Conservation (phyloP, 2,329 filamentous ascomycete species). For the Penicillium sp. region DNA sequence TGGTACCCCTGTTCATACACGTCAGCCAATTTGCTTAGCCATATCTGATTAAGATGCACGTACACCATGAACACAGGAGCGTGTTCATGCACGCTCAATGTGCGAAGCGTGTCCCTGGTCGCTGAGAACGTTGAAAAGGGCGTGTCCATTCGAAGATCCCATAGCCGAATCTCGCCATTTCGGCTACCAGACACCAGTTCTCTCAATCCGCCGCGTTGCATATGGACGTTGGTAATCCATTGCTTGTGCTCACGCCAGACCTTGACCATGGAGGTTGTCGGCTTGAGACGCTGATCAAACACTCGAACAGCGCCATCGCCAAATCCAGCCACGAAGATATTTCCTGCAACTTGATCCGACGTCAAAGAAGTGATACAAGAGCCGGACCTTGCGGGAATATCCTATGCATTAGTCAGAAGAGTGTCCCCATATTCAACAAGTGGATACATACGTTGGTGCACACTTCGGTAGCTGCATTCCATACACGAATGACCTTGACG, state of each 20-base stretch:
- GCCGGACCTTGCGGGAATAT: slow-evolving; percentile 87
- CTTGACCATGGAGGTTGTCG: slow-evolving; percentile 84
- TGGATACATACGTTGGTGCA: slow-evolving; percentile 57
- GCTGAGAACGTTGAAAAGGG: slow-evolving; percentile 65
- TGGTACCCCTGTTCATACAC: slow-evolving; percentile 64
- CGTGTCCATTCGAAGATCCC: slow-evolving; percentile 85
- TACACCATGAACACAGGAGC: slow-evolving; percentile 90
- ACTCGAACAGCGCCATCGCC: slow-evolving; percentile 90
- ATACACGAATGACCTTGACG: slow-evolving; percentile 87
- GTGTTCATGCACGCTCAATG: slow-evolving; percentile 88
- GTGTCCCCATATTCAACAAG: too few species aligned
- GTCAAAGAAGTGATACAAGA: slow-evolving; percentile 96
- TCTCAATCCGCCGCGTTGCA: slow-evolving; percentile 87
- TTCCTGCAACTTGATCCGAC: slow-evolving; percentile 93
- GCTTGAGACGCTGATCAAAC: slow-evolving; percentile 77
- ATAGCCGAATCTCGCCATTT: slow-evolving; percentile 87
- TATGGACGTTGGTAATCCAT: slow-evolving; percentile 92
- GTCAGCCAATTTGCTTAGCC: too few species aligned
- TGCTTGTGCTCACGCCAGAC: slow-evolving; percentile 94
- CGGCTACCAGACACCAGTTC: slow-evolving; percentile 84
- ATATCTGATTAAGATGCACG: too few species aligned
- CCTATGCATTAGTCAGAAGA: too few species aligned
- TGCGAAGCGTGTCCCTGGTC: slow-evolving; percentile 69
- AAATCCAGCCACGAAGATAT: slow-evolving; percentile 91
- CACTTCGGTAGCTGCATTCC: slow-evolving; percentile 88